Evolutionary conservation across 768 basidiomycete genomes (phyloP), one percentile per base, ranked within the genome.

Genomic region (Mycena leptocephala): DNA sequence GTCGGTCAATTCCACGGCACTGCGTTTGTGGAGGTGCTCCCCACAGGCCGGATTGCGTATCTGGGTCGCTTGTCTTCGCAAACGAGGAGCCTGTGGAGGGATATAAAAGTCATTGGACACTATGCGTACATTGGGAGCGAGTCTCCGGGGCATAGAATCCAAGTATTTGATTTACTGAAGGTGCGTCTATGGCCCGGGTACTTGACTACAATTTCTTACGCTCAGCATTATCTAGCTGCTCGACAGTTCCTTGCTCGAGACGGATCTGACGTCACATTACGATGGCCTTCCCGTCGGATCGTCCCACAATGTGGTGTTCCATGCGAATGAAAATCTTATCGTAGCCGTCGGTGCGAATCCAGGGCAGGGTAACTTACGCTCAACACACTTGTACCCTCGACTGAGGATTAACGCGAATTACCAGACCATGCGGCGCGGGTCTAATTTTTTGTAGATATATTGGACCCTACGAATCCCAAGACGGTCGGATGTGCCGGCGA

Each of bases 401-500:
- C n/a, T n/a, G n/a, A n/a, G n/a, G n/a, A n/a, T n/a, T n/a, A n/a
- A n/a, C n/a, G n/a, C n/a, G n/a, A n/a, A n/a, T n/a, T n/a, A n/a
- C n/a, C n/a, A 76, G 75, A 55, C 59, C 70, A 16, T 83, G 78
- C 63, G 74, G 64, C 56, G 70, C 79, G 1, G 83, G 83, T 3
- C 78, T 84, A 41, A 79, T 84, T 75, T n/a, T 84, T 84, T 74
- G 79, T 84, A 26, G 82, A 84, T 48, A 68, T 84, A 26, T 70
- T 75, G 13, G 81, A 84, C 72, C 82, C 82, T 11, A 74, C 80
- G 3, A 82, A 81, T 22, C 83, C 83, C 16, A 79, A 75, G 43
- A 62, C 72, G n/a, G 74, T 72, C 22, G 83, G 83, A 10, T 81
- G 69, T 72, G 76, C 80, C 18, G 76, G 74, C 39, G 79, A 80